Conservation (phyloP, 2,329 filamentous ascomycete genomes). For the Furcasterigmium furcatum region DNA sequence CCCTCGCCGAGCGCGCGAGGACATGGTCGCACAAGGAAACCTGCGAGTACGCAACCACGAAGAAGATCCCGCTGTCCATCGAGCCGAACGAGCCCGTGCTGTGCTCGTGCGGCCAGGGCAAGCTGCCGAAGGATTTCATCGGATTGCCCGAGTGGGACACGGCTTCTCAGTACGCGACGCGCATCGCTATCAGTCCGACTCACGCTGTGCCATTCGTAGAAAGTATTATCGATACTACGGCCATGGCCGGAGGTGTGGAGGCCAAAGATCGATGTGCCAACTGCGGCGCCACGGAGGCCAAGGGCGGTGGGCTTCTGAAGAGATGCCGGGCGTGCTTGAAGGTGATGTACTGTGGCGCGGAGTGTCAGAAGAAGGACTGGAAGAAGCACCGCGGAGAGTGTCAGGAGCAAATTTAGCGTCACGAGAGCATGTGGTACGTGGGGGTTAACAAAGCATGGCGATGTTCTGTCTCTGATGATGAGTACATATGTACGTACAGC, state of each 20-base stretch:
- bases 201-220: slow-evolving; percentile 44
- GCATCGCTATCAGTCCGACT: slow-evolving; percentile 54
- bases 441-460: no score
- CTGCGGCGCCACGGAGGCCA: slow-evolving; percentile 29
- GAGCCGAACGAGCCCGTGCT: slow-evolving; percentile 31
- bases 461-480: no score
- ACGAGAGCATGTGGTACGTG: slow-evolving; percentile 8
- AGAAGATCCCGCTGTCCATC: slow-evolving; percentile 33
- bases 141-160: slow-evolving; percentile 39
- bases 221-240: slow-evolving; percentile 24
- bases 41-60: slow-evolving; percentile 38
- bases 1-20: slow-evolving; percentile 44
- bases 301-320: slow-evolving; percentile 28
- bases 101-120: slow-evolving; percentile 42
- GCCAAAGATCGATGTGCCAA: slow-evolving; percentile 31
- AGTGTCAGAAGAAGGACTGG: slow-evolving; percentile 55
- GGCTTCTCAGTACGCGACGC: slow-evolving; percentile 40
- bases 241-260: neutral
- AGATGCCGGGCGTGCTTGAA: slow-evolving; percentile 41
- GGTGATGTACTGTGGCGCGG: slow-evolving; percentile 45
- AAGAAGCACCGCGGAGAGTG: slow-evolving; percentile 45
- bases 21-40: slow-evolving; percentile 36
- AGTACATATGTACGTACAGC: no score
- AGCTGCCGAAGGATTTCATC: slow-evolving; percentile 34
- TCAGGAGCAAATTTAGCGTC: slow-evolving; percentile 10